These are phyloP conservation scores for Peronospora belbahrii DNA, from an alignment of 352 stramenopile genomes.

Conservation along the genomic window DNA sequence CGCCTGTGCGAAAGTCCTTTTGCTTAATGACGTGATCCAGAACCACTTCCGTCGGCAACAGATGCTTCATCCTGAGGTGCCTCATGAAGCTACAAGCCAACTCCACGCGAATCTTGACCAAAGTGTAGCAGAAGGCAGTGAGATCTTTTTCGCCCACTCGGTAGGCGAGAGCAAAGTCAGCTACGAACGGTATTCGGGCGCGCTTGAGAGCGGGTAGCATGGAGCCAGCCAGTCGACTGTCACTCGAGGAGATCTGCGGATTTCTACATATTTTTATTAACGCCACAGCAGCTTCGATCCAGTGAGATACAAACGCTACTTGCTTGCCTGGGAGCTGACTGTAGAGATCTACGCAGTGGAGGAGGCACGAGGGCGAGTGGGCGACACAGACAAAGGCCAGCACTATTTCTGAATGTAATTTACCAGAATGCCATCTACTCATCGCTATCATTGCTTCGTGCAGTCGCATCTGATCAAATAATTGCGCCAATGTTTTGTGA, in stretches of 20 bases:
- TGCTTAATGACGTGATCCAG: conserved; percentile 36
- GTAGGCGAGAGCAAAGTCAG: conserved; percentile 40
- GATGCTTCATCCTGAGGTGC: conserved; percentile 29
- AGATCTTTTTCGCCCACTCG: conserved; percentile 23
- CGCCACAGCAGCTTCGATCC: conserved; percentile 18
- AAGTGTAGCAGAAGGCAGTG: conserved; percentile 20
- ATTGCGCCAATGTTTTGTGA: conserved; percentile 21
- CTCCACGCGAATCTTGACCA: conserved; percentile 24
- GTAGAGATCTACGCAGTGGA: conserved; percentile 32
- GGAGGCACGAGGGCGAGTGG: conserved; percentile 29
- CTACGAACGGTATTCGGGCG: conserved; percentile 28
- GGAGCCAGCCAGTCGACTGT: conserved; percentile 35
- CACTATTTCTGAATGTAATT: conserved; percentile 25
- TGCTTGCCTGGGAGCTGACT: conserved; percentile 19
- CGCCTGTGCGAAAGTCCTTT: conserved; percentile 48
- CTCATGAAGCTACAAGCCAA: conserved; percentile 44
- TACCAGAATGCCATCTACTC: conserved; percentile 27
- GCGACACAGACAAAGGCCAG: conserved; percentile 27
- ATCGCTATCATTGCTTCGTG: conserved; percentile 26
- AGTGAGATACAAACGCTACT: conserved; percentile 9
- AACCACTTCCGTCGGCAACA: conserved; percentile 35
- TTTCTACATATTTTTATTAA: conserved; percentile 12
- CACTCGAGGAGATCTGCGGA: conserved; percentile 16
- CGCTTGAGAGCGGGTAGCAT: conserved; percentile 35
- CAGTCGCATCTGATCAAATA: conserved; percentile 27